Evolutionary conservation across 139 green algal genomes (phyloP), one percentile per base, ranked within the genome.

Genomic region (Chlorella sp.): DNA sequence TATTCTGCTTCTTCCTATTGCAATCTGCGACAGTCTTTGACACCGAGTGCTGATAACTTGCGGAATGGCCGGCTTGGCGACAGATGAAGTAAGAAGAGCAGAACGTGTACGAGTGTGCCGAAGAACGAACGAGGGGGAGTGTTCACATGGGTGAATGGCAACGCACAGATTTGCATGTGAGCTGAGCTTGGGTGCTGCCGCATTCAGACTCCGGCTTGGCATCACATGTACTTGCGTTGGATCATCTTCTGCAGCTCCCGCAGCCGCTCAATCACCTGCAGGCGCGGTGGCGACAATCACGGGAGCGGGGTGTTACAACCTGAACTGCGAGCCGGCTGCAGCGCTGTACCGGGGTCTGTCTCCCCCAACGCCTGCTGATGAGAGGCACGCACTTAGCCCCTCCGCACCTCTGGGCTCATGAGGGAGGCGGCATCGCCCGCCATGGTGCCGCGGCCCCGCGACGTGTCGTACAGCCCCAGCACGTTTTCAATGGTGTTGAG

Each of bases 231-330:
- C 36, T 92, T 62, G 65, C 85, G 88, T 22, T 74, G 65, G 2
- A 96, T 90, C 7, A 85, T 67, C 46, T 80, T 64, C 80, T 93
- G 88, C 54, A 96, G 69, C 44, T 81, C 84, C 43, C 88, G 77
- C 92, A 96, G 86, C 16, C 83, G 77, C 70, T 91, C 80, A 43
- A 96, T 94, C n/a, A 96, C 89, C 75, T 91, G 77, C 41, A 75
- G 68, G 36, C 30, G 13, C 11, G 64, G 28, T 20, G 30, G 4
- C 64, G 64, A 40, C 5, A 32, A 70, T 13, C 64, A 32, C 64
- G 36, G 28, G 24, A 7, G n/a, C n/a, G n/a, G n/a, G n/a, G 3
- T 14, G 4, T 14, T 70, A 30, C 30, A 40, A 30, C 64, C 56
- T 28, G 56, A 28, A 24, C 56, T 13, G 11, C 56, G 16, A 65